Conservation (phyloP, 306 rosid genomes). For the Inga leiocalycina region DNA sequence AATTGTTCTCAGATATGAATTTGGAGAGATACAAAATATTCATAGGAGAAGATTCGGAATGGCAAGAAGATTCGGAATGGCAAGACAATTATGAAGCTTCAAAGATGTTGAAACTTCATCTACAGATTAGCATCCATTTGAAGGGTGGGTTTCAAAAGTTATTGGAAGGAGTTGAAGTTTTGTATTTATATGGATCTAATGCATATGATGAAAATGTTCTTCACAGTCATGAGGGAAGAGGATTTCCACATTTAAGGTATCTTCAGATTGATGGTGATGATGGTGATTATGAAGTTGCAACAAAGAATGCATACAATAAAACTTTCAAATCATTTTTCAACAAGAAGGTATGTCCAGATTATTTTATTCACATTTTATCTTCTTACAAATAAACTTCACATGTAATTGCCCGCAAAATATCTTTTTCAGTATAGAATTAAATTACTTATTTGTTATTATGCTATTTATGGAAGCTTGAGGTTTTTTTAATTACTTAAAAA, state of each 20-base stretch:
- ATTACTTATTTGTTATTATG: no score
- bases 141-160: neutral
- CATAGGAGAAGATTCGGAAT: neutral
- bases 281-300: neutral
- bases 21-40: neutral
- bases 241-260: neutral
- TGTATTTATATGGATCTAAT: neutral
- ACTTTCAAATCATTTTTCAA: no score
- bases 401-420: no score
- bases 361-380: no score
- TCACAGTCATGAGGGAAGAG: neutral
- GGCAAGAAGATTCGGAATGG: no score
- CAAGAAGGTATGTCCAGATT: no score
- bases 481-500: no score
- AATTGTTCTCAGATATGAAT: no score
- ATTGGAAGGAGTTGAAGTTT: neutral
- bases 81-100: neutral
- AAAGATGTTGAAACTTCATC: neutral
- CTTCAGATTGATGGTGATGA: neutral
- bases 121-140: neutral
- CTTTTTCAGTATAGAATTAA: no score
- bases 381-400: no score
- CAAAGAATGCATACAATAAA: no score
- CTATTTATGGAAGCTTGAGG: no score
- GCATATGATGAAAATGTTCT: neutral